Evolutionary conservation across 352 stramenopile genomes (phyloP).

Genomic region (Phytophthora parvispora): DNA sequence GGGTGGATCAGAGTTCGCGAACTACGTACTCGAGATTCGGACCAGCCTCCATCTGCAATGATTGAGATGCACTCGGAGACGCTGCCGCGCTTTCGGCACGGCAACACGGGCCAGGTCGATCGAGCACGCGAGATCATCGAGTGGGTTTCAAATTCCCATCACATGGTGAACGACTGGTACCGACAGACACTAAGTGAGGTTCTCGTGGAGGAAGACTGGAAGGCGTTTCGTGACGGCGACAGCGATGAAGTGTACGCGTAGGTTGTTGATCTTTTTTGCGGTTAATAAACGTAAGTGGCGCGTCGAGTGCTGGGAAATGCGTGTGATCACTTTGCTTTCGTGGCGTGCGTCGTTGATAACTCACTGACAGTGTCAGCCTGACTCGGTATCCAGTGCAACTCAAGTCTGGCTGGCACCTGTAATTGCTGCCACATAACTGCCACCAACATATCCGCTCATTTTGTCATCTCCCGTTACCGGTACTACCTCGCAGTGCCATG

Average conservation of each 20-base stretch:
- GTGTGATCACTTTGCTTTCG: neutral
- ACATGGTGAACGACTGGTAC: constrained; percentile 23
- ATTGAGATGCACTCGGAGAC: constrained; percentile 27
- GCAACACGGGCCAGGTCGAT: constrained; percentile 1
- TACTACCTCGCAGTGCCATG: too few species aligned
- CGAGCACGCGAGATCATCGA: constrained; percentile 19
- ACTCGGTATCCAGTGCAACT: too few species aligned
- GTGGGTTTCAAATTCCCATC: constrained; percentile 9
- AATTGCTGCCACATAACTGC: neutral
- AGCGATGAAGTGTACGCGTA: neutral
- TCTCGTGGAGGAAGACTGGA: constrained; percentile 37
- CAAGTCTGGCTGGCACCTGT: neutral
- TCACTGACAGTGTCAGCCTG: neutral
- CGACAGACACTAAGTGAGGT: constrained; percentile 24
- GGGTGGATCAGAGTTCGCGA: constrained; percentile 34
- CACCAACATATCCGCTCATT: too few species aligned
- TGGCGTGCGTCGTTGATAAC: neutral
- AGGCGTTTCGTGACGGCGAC: constrained; percentile 7
- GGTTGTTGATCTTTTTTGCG: too few species aligned
- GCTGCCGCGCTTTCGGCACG: constrained; percentile 21
- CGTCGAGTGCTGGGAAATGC: too few species aligned
- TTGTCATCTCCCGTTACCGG: neutral
- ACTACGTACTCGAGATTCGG: neutral
- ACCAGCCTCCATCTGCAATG: constrained; percentile 5
- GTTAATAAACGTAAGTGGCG: too few species aligned